Base-by-base conservation (phyloP, 495 filamentous ascomycete species). In the Hypomontagnella monticulosa region DNA sequence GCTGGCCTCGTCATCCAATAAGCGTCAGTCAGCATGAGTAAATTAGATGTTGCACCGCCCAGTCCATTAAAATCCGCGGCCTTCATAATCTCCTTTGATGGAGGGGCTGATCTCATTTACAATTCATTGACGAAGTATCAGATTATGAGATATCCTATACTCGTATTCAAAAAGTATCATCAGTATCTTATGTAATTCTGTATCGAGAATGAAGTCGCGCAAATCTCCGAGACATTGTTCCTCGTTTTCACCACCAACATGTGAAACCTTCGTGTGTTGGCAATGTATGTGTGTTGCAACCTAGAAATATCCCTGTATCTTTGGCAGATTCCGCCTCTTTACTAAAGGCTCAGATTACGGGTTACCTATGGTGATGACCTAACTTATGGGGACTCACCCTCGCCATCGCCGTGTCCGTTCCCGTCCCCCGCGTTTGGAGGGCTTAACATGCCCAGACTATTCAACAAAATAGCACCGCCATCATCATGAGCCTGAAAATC, bases 151-250 rank as follows among this genome's bases (percentile, higher is more conserved):
- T 27, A 27, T 27, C 6, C 6, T 6, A 27, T 27, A 27, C 23
- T 27, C 6, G n/a, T n/a, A n/a, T 6, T 27, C 6, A 27, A 27
- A 27, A 27, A 27, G 23, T 6, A 2, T 27, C 23, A 27, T 27
- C n/a, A n/a, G n/a, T 27, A 27, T 27, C 23, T 38, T 38, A 38
- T 38, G 32, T 46, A 61, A 67, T 40, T 42, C 23, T 27, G 2
- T 53, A 18, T 40, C 33, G n/a, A 41, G 38, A 14, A 40, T 36
- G 40, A 30, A 15, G 52, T 60, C 36, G 57, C 19, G 12, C 57
- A 32, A 52, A 67, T 57, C 57, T 67, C 64, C 64, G 58, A 67
- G 64, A 67, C 58, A 62, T 49, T 49, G 43, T 60, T 49, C 23
- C 34, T 44, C 48, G 34, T 50, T 38, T 30, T 42, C 15, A 49